Conservation (phyloP, 441 rosid genomes). For the Eutrema salsugineum region DNA sequence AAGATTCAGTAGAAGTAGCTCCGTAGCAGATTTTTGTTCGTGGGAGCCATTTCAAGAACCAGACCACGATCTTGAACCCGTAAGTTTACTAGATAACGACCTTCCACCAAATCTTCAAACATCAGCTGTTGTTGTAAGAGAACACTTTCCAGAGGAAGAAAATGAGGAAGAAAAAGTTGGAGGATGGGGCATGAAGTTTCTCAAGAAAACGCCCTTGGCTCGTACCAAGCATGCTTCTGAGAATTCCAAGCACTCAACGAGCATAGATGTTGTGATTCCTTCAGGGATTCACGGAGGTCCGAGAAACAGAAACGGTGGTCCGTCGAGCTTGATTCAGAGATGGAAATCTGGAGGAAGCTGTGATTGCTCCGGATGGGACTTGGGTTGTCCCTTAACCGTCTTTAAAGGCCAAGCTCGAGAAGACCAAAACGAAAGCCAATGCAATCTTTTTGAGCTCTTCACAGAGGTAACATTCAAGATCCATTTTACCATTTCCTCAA, state of each 20-base stretch:
- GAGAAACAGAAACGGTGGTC: conserved; percentile 56
- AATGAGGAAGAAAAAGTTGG: conserved; percentile 40
- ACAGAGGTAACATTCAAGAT: conserved; percentile 41
- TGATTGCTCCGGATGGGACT: conserved; percentile 93
- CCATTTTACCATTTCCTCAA: neutral
- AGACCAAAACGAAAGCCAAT: conserved; percentile 41
- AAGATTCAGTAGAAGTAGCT: conserved; percentile 44
- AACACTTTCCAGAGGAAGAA: conserved; percentile 33
- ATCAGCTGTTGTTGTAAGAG: conserved; percentile 67
- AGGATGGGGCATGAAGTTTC: conserved; percentile 92
- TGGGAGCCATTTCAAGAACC: conserved; percentile 41
- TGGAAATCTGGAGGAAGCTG: conserved; percentile 85
- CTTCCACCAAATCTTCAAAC: conserved; percentile 63
- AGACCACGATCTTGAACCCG: conserved; percentile 33
- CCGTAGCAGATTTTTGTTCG: conserved; percentile 39
- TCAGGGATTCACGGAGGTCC: conserved; percentile 91
- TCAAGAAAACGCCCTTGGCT: conserved; percentile 38
- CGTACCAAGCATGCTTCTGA: conserved; percentile 27
- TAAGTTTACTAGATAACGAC: conserved; percentile 34
- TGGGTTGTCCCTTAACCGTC: conserved; percentile 65
- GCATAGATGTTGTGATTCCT: conserved; percentile 67
- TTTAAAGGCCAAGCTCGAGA: conserved; percentile 37
- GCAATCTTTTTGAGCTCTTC: conserved; percentile 58
- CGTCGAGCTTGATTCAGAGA: conserved; percentile 67
- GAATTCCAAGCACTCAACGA: conserved; percentile 39